Percentiles rank a stretch among this genome's conserved stretches.
phyloP scores from a whole-genome alignment of 352 stramenopile species.

The Plasmopara viticola region DNA sequence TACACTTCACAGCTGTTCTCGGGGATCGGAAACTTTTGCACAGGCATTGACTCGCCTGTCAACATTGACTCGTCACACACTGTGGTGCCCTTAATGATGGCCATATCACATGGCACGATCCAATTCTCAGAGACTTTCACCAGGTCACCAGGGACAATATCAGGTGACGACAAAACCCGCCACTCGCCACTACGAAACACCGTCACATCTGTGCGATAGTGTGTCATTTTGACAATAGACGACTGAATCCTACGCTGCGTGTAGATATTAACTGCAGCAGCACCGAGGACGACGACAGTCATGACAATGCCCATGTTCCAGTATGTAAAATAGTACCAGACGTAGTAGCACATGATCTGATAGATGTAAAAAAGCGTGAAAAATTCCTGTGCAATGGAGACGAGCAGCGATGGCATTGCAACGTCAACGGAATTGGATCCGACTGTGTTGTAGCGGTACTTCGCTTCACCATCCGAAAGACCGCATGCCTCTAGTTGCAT shows the following conservation, averaged over 20 bases:
- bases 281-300: slow-evolving; percentile 48
- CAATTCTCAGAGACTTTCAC: slow-evolving; percentile 59
- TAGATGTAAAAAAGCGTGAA: slow-evolving; percentile 77
- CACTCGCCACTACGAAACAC: slow-evolving; percentile 52
- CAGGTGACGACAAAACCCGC: slow-evolving; percentile 34
- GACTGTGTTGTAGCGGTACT: slow-evolving; percentile 37
- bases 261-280: slow-evolving; percentile 55
- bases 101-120: slow-evolving; percentile 60
- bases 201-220: slow-evolving; percentile 55
- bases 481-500: slow-evolving; percentile 42
- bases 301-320: slow-evolving; percentile 52
- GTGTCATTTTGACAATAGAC: slow-evolving; percentile 55
- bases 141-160: slow-evolving; percentile 64
- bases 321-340: slow-evolving; percentile 70
- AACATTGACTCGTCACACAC: slow-evolving; percentile 74
- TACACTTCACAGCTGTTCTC: slow-evolving; percentile 49
- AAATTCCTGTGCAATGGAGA: slow-evolving; percentile 59
- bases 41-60: slow-evolving; percentile 80
- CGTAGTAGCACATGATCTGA: slow-evolving; percentile 85
- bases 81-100: slow-evolving; percentile 57
- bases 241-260: slow-evolving; percentile 52
- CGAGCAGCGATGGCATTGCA: slow-evolving; percentile 56
- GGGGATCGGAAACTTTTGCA: slow-evolving; percentile 75
- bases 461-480: slow-evolving; percentile 31
- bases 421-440: slow-evolving; percentile 10